These are phyloP conservation scores for Wickerhamomyces kurtzmanii DNA, from an alignment of 805 yeast species.

Conservation along the genomic window DNA sequence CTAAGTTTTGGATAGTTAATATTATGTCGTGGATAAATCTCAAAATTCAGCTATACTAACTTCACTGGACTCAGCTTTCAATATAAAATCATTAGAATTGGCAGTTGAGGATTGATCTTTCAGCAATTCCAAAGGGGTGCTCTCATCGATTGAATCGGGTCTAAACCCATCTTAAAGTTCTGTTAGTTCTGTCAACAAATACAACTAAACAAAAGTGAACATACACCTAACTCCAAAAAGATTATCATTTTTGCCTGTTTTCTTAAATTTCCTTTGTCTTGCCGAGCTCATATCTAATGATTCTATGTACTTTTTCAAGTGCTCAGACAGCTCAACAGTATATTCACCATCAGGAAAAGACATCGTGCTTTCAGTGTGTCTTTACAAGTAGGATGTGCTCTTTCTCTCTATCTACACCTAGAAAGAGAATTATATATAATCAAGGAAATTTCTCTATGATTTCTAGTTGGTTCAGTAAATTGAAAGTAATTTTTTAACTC, in stretches of 20 bases:
- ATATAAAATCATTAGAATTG: no score
- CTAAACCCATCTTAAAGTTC: conserved; percentile 4
- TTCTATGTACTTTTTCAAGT: conserved; percentile 5
- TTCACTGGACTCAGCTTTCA: conserved; percentile 8
- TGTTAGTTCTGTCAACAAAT: conserved; percentile 1
- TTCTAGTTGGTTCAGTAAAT: no score
- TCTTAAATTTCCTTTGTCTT: not conserved
- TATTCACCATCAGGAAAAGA: conserved; percentile 16
- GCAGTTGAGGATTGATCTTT: conserved; percentile 4
- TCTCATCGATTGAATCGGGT: conserved; percentile 8
- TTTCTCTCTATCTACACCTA: no score
- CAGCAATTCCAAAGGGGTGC: conserved; percentile 5
- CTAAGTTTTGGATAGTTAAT: conserved; percentile 1
- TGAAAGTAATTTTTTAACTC: no score
- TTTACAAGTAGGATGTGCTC: no score
- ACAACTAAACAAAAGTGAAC: conserved; percentile 2
- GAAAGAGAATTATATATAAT: no score
- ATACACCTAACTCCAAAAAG: conserved; percentile 13
- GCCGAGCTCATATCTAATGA: conserved; percentile 1
- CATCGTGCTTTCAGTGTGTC: no score
- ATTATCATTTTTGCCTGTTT: conserved; percentile 8
- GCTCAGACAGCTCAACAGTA: conserved; percentile 11
- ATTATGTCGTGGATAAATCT: not conserved
- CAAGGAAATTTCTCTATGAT: no score
- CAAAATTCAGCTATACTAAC: conserved; percentile 2